A percentile compares a stretch with the other conserved stretches of the same genome.
Evolutionary conservation across 371 early-diverging fungal species (phyloP).

Genomic region (Smittium culicis): DNA sequence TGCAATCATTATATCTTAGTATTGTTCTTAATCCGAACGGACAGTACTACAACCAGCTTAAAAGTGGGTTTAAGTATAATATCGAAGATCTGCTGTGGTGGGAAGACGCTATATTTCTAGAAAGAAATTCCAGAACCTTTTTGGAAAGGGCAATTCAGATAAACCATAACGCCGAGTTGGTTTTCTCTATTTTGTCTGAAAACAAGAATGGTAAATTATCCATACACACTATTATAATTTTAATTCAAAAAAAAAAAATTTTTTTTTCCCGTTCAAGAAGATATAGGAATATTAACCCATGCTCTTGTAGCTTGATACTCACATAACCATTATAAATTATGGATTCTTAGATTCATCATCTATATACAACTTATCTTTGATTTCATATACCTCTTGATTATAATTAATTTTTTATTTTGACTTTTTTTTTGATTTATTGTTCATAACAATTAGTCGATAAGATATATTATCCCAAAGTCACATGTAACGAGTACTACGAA

Average conservation of each 20-base stretch:
- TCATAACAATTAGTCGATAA: slow-evolving; percentile 49
- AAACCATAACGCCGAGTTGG: slow-evolving; percentile 62
- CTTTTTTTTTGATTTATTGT: slow-evolving; percentile 21
- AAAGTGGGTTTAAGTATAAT: slow-evolving; percentile 33
- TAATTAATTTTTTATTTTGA: not conserved
- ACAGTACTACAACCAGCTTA: slow-evolving; percentile 39
- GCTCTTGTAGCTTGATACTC: too few relatives aligned
- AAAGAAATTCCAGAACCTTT: slow-evolving; percentile 85
- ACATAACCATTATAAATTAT: too few relatives aligned
- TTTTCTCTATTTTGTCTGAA: slow-evolving; percentile 23
- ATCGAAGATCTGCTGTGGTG: slow-evolving; percentile 79
- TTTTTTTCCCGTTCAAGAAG: too few relatives aligned
- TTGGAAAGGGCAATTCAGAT: slow-evolving; percentile 49
- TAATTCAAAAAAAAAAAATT: too few relatives aligned
- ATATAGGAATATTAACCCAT: too few relatives aligned
- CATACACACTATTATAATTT: too few relatives aligned
- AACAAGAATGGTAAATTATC: not conserved
- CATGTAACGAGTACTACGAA: slow-evolving; percentile 48
- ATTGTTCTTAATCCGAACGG: slow-evolving; percentile 69
- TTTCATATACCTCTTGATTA: too few relatives aligned
- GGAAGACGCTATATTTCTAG: slow-evolving; percentile 85
- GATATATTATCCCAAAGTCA: slow-evolving; percentile 77
- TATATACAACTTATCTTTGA: too few relatives aligned
- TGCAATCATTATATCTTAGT: slow-evolving; percentile 35
- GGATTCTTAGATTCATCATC: too few relatives aligned